Evolutionary conservation across 208 protist species (phyloP).

Genomic region (Wallacemonas collosoma): DNA sequence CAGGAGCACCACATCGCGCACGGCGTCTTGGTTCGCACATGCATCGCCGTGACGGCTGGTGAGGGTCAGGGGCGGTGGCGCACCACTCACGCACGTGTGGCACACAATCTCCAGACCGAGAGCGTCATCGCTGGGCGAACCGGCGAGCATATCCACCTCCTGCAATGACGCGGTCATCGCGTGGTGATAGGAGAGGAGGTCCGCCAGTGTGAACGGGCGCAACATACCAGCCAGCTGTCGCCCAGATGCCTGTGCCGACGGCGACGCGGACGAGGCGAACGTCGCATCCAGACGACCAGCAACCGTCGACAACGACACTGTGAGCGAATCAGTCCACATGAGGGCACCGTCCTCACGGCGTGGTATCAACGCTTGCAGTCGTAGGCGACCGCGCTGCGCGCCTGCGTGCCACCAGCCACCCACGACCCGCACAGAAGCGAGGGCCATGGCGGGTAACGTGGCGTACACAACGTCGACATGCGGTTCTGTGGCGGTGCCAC

Average conservation of each 20-base stretch:
- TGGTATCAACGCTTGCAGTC: background rate
- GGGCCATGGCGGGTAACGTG: too few relatives aligned
- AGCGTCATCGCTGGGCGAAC: constrained; percentile 1
- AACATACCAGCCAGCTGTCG: too few relatives aligned
- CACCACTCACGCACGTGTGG: background rate
- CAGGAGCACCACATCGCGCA: background rate
- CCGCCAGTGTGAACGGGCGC: background rate
- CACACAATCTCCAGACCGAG: constrained; percentile 2
- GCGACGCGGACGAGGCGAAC: background rate
- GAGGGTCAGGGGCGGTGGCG: background rate
- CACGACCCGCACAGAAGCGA: background rate
- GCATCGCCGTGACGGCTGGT: background rate
- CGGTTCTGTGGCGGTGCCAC: too few relatives aligned
- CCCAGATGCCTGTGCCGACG: too few relatives aligned
- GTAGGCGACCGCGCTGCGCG: background rate
- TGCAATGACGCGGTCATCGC: background rate
- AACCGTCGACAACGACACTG: background rate
- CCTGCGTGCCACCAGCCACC: constrained; percentile 6
- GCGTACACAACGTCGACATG: too few relatives aligned
- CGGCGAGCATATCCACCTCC: background rate
- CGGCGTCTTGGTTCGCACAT: background rate
- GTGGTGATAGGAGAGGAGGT: constrained; percentile 4
- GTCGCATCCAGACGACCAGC: background rate
- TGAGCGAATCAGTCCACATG: background rate
- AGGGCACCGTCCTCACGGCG: background rate